These are phyloP conservation scores for Echinochloa phyllopogon DNA, from an alignment of 176 grass and related monocot genomes.

Conservation along the genomic window DNA sequence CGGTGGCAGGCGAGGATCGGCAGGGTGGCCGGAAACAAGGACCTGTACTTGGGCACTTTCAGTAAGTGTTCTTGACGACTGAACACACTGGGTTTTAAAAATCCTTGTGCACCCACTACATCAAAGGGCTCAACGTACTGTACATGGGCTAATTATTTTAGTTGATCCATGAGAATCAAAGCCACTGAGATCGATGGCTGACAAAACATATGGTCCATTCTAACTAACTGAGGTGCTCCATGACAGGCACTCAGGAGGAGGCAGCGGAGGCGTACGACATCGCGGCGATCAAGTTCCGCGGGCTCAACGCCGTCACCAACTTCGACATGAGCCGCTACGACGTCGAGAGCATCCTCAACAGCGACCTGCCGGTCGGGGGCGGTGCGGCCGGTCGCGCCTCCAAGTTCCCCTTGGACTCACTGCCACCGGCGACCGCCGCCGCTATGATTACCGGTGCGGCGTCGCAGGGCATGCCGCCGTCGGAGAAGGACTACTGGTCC, in stretches of 20 bases:
- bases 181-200: not conserved
- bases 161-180: not conserved
- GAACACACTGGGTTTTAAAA: conserved; percentile 1
- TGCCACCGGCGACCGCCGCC: not conserved
- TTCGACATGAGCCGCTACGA: conserved; percentile 97
- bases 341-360: conserved; percentile 91
- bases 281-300: conserved; percentile 91
- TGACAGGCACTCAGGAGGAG: conserved; percentile 83
- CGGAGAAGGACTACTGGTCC: conserved; percentile 72
- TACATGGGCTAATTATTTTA: not conserved
- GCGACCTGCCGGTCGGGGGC: conserved; percentile 65
- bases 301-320: conserved; percentile 89
- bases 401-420: conserved; percentile 39
- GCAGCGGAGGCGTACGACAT: conserved; percentile 95
- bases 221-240: conserved; percentile 1
- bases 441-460: not conserved
- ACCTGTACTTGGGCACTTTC: conserved; percentile 94
- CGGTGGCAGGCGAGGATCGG: conserved; percentile 97
- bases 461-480: conserved; percentile 33
- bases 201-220: not conserved
- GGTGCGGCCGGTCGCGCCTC: conserved; percentile 37
- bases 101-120: not conserved
- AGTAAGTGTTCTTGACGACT: conserved; percentile 53
- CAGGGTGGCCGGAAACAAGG: conserved; percentile 96
- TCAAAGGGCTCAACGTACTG: not conserved